phyloP scores from a whole-genome alignment of 1,284 basidiomycete species.

The Trichosporon faecale region DNA sequence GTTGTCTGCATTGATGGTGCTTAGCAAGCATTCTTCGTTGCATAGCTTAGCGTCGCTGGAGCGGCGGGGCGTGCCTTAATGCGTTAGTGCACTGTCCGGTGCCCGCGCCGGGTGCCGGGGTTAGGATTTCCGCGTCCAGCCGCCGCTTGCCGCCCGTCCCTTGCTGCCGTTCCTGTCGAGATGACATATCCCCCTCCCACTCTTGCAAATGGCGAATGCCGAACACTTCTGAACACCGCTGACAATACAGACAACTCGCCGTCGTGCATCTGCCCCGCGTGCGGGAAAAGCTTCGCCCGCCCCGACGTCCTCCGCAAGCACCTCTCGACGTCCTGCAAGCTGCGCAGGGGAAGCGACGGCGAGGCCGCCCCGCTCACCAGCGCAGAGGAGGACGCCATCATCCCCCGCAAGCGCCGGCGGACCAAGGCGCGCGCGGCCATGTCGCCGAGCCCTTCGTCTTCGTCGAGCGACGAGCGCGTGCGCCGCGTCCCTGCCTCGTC shows the following conservation, averaged over 20 bases:
- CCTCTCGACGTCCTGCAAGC: conserved; percentile 27
- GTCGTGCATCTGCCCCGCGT: conserved; percentile 24
- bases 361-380: conserved; percentile 22
- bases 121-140: background rate
- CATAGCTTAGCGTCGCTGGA: background rate
- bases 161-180: background rate
- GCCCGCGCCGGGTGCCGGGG: background rate
- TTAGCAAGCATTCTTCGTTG: too few relatives aligned
- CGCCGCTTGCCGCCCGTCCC: background rate
- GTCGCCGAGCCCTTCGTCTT: background rate
- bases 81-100: background rate
- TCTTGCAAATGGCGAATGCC: background rate
- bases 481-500: background rate
- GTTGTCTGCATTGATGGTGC: too few relatives aligned
- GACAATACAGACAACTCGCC: conserved; percentile 23
- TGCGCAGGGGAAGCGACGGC: conserved; percentile 24
- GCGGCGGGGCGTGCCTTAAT: background rate
- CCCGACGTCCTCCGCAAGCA: conserved; percentile 30
- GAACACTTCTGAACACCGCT: background rate
- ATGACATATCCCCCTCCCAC: background rate
- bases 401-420: conserved; percentile 26
- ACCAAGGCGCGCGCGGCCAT: conserved; percentile 20
- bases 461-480: conserved; percentile 7
- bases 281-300: conserved; percentile 28
- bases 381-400: conserved; percentile 26